Evolutionary conservation across 768 basidiomycete species (phyloP).

Genomic region (Peribolospora kevripleyi): DNA sequence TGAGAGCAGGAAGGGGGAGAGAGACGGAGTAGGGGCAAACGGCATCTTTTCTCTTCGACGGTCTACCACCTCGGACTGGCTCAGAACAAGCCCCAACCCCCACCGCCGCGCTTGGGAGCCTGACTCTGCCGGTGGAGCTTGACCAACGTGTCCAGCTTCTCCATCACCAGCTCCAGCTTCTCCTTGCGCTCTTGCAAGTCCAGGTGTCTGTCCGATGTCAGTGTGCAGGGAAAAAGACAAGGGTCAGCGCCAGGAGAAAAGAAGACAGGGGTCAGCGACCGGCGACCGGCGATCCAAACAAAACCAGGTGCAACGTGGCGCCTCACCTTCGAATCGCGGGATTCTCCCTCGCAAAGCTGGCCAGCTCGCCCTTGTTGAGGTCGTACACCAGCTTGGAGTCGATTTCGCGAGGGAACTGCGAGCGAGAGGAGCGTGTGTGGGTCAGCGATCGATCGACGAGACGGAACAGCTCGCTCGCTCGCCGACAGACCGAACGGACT

Average conservation of each 20-base stretch:
- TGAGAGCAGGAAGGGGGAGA: too few relatives aligned
- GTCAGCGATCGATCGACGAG: not conserved
- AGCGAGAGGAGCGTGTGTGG: not conserved
- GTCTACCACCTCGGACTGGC: not conserved
- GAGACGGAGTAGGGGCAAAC: too few relatives aligned
- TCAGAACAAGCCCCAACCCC: conserved; percentile 13
- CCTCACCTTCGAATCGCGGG: conserved; percentile 38
- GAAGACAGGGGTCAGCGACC: too few relatives aligned
- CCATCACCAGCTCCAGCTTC: conserved; percentile 45
- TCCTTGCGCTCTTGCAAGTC: conserved; percentile 93
- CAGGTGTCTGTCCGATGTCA: conserved; percentile 29
- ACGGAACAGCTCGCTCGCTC: not conserved
- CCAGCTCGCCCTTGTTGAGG: conserved; percentile 68
- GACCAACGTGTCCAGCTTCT: conserved; percentile 74
- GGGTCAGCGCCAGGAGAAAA: too few relatives aligned
- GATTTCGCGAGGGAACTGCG: conserved; percentile 86
- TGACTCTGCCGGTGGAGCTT: conserved; percentile 64
- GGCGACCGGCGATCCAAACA: too few relatives aligned
- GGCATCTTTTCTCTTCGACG: too few relatives aligned
- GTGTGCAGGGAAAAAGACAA: too few relatives aligned
- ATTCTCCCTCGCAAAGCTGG: conserved; percentile 85
- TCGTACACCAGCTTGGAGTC: conserved; percentile 81
- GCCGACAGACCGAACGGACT: conserved; percentile 8
- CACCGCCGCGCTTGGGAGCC: conserved; percentile 31
- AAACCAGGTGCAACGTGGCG: too few relatives aligned